Percentiles rank a stretch among this genome's conserved stretches.
Conservation (phyloP, 306 rosid species). For the Amphicarpaea edgeworthii region DNA sequence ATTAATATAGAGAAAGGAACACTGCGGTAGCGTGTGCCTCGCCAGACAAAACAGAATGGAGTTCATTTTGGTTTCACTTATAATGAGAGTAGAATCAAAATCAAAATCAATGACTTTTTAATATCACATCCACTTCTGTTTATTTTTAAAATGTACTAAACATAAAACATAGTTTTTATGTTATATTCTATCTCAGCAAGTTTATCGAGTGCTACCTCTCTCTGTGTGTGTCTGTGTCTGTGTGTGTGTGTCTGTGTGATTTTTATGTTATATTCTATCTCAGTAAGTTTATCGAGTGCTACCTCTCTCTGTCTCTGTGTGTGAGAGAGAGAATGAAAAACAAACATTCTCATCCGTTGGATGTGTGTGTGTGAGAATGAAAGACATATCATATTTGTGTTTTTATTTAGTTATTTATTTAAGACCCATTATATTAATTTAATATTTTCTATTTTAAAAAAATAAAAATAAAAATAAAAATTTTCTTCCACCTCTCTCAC, state of each 20-base stretch:
- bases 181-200: background rate
- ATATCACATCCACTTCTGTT: background rate
- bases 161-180: background rate
- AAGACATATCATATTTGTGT: too few relatives aligned
- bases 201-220: background rate
- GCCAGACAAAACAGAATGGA: constrained; percentile 11
- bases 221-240: too few relatives aligned
- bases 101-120: constrained; percentile 3
- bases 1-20: constrained; percentile 37
- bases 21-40: constrained; percentile 1
- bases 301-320: too few relatives aligned
- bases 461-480: too few relatives aligned
- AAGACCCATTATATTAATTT: too few relatives aligned
- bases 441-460: too few relatives aligned
- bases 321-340: too few relatives aligned
- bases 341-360: too few relatives aligned
- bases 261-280: constrained; percentile 11
- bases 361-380: too few relatives aligned
- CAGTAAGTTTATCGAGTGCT: background rate
- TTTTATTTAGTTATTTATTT: too few relatives aligned
- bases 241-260: too few relatives aligned
- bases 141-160: constrained; percentile 18
- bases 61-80: background rate
- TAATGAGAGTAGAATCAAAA: background rate
- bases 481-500: too few relatives aligned